Percentiles rank a stretch among this genome's conserved stretches.
Evolutionary conservation across 2,329 filamentous ascomycete species (phyloP).

Genomic region (Metarhizium album): DNA sequence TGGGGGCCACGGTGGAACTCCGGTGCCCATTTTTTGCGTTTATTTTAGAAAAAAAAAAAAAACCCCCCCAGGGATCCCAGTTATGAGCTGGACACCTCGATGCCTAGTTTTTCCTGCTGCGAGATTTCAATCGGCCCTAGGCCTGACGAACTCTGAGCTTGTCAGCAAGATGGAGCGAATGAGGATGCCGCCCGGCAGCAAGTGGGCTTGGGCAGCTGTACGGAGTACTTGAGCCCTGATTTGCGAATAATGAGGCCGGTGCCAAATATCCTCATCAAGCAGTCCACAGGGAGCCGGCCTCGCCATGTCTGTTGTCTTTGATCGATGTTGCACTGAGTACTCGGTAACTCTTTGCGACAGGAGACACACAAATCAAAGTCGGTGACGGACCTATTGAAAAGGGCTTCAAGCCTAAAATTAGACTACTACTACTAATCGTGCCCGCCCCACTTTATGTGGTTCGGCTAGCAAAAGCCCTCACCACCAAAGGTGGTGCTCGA

Average conservation of each 20-base stretch:
- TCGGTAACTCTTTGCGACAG: not conserved
- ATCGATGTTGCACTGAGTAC: not conserved
- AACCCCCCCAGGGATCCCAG: not conserved
- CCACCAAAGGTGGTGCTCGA: too few relatives aligned
- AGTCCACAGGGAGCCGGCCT: not conserved
- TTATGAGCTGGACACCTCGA: not conserved
- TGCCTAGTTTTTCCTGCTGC: not conserved
- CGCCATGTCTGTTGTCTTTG: not conserved
- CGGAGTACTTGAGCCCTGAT: not conserved
- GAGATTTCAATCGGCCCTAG: not conserved
- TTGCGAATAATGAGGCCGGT: not conserved
- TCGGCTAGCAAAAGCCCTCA: too few relatives aligned
- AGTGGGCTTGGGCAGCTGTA: not conserved
- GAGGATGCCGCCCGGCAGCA: not conserved
- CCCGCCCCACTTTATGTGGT: too few relatives aligned
- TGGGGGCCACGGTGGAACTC: not conserved
- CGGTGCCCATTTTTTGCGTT: not conserved
- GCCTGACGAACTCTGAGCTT: not conserved
- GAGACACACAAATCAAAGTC: not conserved
- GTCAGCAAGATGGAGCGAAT: constrained; percentile 1
- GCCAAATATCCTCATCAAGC: not conserved
- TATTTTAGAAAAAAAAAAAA: too few relatives aligned
- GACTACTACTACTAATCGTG: too few relatives aligned
- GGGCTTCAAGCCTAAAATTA: not conserved
- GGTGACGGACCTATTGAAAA: not conserved